Conservation (phyloP, 805 yeast genomes). For the Pichia insulana region DNA sequence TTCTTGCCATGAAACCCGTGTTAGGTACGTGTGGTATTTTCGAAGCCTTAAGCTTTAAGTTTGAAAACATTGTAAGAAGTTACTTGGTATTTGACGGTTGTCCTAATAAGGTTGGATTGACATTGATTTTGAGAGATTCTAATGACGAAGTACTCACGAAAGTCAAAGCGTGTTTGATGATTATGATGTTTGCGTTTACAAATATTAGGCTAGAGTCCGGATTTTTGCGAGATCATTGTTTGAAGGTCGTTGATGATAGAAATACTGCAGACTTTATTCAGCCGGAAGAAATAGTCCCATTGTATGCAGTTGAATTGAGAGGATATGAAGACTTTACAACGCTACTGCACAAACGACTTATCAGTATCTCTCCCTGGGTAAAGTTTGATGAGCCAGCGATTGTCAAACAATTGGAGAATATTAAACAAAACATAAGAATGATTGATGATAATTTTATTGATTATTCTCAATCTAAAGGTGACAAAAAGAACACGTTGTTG, state of each 20-base stretch:
- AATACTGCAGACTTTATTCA: constrained; percentile 4
- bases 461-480: neutral
- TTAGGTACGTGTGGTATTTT: constrained; percentile 71
- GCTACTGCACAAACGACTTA: constrained; percentile 38
- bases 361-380: constrained; percentile 84
- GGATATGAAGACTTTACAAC: constrained; percentile 25
- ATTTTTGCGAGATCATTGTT: constrained; percentile 61
- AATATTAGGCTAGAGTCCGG: constrained; percentile 75
- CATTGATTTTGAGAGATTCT: constrained; percentile 81
- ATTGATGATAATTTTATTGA: constrained; percentile 2
- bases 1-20: constrained; percentile 59
- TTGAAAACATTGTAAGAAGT: constrained; percentile 50
- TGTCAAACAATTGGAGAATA: constrained; percentile 19
- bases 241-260: constrained; percentile 24
- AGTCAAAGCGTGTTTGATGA: constrained; percentile 71
- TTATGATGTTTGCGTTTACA: constrained; percentile 69
- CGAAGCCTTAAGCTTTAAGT: constrained; percentile 59
- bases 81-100: constrained; percentile 78
- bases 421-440: constrained; percentile 19
- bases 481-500: constrained; percentile 11
- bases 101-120: constrained; percentile 64
- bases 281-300: constrained; percentile 12
- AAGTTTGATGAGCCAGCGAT: constrained; percentile 54
- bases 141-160: constrained; percentile 50
- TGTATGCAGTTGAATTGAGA: constrained; percentile 15